Base-by-base conservation (phyloP, 2,329 filamentous ascomycete genomes). In the Neoarthrinium moseri region DNA sequence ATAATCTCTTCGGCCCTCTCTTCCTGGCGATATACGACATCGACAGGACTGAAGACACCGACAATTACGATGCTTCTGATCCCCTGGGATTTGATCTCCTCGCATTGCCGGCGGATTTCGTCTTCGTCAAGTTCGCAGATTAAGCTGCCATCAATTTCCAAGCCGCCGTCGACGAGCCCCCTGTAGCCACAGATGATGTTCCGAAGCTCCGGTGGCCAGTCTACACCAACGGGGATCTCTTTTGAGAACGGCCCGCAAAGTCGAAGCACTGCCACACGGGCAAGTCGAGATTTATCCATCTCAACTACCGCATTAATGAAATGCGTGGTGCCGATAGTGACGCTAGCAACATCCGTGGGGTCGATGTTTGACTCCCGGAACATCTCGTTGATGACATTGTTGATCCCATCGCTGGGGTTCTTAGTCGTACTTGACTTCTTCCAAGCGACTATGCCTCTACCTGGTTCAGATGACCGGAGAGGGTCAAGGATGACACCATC, bases 291-390 rank as follows among this genome's bases (percentile, higher is more conserved):
- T 5, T 61, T 61, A 47, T 80, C 75, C 39, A 69, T 65, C 54
- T 80, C 74, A 2, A 80, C 65, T 2, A 80, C 71, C 10, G 77
- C 77, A 49, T 80, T 81, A 54, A 80, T 67, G 51, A 81, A 80
- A 48, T 80, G 76, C 1, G 77, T 80, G 4, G 72, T 76, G 46
- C 74, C 74, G 48, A 78, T 74, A 4, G 72, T 74, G 6, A 77
- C 67, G 43, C 67, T 69, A 5, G 68, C 65, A 20, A 78, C 64
- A 10, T 67, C 55, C 0, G 53, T 47, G 1, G 66, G 46, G 27
- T 51, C 29, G 11, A 57, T 43, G 4, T 47, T 46, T 2, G 54
- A 51, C 15, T 47, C 40, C n/a, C 29, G 20, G 21, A 59, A 53
- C 50, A 59, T 54, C 46, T 41, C 17, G 21, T 18, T 45, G 22